Conservation (phyloP, 805 yeast species). For the Starmerella sp. region DNA sequence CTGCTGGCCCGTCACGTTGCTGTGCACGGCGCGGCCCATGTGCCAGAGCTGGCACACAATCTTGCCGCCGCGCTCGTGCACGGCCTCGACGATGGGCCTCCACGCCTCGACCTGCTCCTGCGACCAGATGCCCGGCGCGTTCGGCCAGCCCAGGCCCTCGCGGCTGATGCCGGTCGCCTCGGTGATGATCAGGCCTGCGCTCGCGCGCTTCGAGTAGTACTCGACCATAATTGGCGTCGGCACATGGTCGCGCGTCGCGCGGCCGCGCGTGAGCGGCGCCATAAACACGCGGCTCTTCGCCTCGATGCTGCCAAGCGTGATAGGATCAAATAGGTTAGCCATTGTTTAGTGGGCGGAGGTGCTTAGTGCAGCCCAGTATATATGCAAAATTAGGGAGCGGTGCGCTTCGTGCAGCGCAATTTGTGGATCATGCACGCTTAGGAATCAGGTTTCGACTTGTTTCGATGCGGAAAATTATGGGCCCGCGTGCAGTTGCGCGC, state of each 20-base stretch:
- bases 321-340: constrained; percentile 27
- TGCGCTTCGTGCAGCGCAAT: not conserved
- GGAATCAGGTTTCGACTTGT: not conserved
- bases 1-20: constrained; percentile 14
- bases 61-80: constrained; percentile 24
- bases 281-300: constrained; percentile 33
- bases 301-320: constrained; percentile 28
- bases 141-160: constrained; percentile 34
- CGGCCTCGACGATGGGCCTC: constrained; percentile 29
- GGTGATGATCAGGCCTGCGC: constrained; percentile 37
- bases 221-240: constrained; percentile 38
- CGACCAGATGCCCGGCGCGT: constrained; percentile 26
- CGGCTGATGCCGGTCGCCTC: constrained; percentile 46
- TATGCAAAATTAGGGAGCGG: no score
- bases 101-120: constrained; percentile 27
- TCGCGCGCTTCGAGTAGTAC: constrained; percentile 48
- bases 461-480: not conserved
- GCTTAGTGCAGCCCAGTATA: not conserved
- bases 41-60: constrained; percentile 19
- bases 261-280: constrained; percentile 42
- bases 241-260: constrained; percentile 29
- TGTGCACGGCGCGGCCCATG: constrained; percentile 18
- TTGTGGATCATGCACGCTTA: not conserved
- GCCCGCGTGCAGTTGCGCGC: not conserved
- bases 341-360: not conserved